These are phyloP conservation scores for Agrocybe chaxingu DNA, from an alignment of 768 basidiomycete species.

Conservation along the genomic window DNA sequence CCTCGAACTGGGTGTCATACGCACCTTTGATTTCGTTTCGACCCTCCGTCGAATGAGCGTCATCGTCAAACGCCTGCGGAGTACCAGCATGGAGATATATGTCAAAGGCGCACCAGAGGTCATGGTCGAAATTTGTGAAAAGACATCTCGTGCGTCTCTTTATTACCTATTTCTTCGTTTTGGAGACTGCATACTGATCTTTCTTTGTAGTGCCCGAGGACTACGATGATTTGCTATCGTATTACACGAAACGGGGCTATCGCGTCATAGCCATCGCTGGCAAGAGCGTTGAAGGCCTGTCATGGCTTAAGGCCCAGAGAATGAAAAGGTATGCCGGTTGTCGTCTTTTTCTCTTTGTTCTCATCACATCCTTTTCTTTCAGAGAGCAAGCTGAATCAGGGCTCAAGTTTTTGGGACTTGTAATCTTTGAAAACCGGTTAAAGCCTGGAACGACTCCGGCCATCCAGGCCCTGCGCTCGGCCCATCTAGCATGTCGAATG, in stretches of 20 bases:
- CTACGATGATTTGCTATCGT: constrained; percentile 93
- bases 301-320: constrained; percentile 96
- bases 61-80: constrained; percentile 92
- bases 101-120: constrained; percentile 99
- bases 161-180: background rate
- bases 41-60: constrained; percentile 95
- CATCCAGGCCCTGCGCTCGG: constrained; percentile 82
- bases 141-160: constrained; percentile 71
- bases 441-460: constrained; percentile 90
- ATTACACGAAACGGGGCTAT: constrained; percentile 96
- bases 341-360: background rate
- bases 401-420: constrained; percentile 87
- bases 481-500: constrained; percentile 94
- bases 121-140: constrained; percentile 93
- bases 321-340: constrained; percentile 73
- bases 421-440: constrained; percentile 98
- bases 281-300: constrained; percentile 88
- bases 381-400: constrained; percentile 94
- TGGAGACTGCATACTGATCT: background rate
- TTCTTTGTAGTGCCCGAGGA: constrained; percentile 78
- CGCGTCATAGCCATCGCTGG: constrained; percentile 98
- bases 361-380: constrained; percentile 6
- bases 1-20: constrained; percentile 92
- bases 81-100: constrained; percentile 94
- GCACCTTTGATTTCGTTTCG: constrained; percentile 96